Base-by-base conservation (phyloP, 768 basidiomycete species). In the Gloeopeniophorella convolvens region DNA sequence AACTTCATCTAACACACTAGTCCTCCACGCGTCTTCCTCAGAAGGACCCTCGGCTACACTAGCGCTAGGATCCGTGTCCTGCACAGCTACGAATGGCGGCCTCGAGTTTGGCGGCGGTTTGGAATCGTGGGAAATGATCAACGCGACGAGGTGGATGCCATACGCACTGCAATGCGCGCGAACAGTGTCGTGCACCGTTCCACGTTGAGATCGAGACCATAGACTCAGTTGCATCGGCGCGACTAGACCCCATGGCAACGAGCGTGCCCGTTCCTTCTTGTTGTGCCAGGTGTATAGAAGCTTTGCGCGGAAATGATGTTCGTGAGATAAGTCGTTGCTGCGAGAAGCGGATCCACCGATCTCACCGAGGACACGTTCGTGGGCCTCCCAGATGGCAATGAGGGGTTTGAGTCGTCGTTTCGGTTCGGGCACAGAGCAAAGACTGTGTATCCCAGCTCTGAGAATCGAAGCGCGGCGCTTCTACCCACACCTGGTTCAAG, bases 281-380 rank as follows among this genome's bases (percentile, higher is more conserved):
- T 60, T 60, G 50, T 68, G 66, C 66, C 66, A 68, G 20, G 57
- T 59, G 51, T 66, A 66, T 10, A 66, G 61, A 36, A 68, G 62
- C 66, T 66, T 50, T 26, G 3, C 15, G 16, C 0, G 28, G 1
- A 16, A 18, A 37, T 36, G 39, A 30, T 21, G 32, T 42, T n/a
- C 35, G 41, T 28, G 24, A 36, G 53, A 48, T 46, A 27, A 46
- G 37, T 21, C 27, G n/a, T 2, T 40, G 42, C 41, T 24, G 33
- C 26, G 50, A 39, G 18, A 40, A 48, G 18, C 6, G 13, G 39
- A 36, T 13, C 27, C 15, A 39, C 9, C 8, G 41, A 48, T 34
- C 64, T 62, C 49, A 63, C 65, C 43, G 63, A 63, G 23, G 59
- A 59, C 24, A 63, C 61, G 16, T 59, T 50, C 33, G 41, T 48